Evolutionary conservation across 768 basidiomycete species (phyloP).

Genomic region (Cystobasidium ongulense): DNA sequence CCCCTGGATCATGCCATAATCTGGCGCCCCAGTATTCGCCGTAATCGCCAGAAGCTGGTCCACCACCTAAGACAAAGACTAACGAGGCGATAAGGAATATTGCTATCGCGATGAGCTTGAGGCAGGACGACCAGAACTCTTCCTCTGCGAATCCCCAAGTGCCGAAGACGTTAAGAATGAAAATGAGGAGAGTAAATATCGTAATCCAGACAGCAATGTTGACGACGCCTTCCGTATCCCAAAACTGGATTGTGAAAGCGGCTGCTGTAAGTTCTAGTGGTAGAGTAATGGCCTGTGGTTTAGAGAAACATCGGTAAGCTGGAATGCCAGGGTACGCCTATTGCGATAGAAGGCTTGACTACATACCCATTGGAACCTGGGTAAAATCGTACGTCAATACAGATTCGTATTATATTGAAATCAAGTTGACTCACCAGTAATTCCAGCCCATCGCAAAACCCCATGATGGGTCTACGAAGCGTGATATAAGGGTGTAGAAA

Average conservation of each 20-base stretch:
- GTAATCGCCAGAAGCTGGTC: conserved; percentile 52
- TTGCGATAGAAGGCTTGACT: background rate
- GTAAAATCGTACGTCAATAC: background rate
- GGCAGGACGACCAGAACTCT: conserved; percentile 77
- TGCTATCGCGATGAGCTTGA: conserved; percentile 71
- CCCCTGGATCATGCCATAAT: conserved; percentile 58
- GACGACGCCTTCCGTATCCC: conserved; percentile 57
- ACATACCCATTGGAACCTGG: conserved; percentile 13
- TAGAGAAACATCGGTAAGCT: background rate
- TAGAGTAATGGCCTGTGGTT: conserved; percentile 63
- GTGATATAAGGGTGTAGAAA: conserved; percentile 39
- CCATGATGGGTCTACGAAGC: conserved; percentile 38
- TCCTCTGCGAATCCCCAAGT: conserved; percentile 66
- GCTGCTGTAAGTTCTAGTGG: conserved; percentile 80
- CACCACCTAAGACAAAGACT: conserved; percentile 70
- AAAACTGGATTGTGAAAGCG: conserved; percentile 68
- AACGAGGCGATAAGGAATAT: conserved; percentile 71
- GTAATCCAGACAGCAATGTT: conserved; percentile 49
- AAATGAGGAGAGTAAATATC: conserved; percentile 30
- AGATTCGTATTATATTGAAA: background rate
- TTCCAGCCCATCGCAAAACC: conserved; percentile 39
- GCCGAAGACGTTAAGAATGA: conserved; percentile 61
- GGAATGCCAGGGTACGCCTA: background rate
- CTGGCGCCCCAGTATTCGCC: conserved; percentile 46
- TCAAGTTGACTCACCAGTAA: background rate